Evolutionary conservation across 345 rosid species (phyloP).

Genomic region (Gossypium mustelinum): DNA sequence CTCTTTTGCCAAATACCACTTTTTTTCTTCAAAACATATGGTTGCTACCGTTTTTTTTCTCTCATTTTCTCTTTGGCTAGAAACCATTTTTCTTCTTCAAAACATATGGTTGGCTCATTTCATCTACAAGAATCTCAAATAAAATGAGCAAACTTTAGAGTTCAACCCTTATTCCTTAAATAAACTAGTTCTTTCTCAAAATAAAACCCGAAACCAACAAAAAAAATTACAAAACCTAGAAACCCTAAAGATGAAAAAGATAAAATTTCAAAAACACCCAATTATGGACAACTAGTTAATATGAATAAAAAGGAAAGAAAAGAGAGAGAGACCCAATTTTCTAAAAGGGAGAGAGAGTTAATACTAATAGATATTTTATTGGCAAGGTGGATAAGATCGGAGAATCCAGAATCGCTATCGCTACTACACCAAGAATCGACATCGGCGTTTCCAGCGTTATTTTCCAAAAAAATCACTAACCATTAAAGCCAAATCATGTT

Average conservation of each 20-base stretch:
- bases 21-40: too few species aligned
- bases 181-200: neutral
- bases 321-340: too few species aligned
- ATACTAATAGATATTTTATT: slow-evolving; percentile 59
- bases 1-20: too few species aligned
- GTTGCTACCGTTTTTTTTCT: too few species aligned
- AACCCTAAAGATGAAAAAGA: neutral
- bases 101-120: too few species aligned
- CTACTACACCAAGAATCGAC: slow-evolving; percentile 69
- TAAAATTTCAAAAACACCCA: neutral
- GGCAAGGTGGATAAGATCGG: slow-evolving; percentile 67
- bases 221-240: neutral
- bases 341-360: neutral
- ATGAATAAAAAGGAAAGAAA: neutral
- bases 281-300: neutral
- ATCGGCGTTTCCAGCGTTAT: slow-evolving; percentile 46
- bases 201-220: neutral
- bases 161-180: neutral
- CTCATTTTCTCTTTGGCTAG: too few species aligned
- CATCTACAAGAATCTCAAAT: too few species aligned
- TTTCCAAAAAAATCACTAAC: slow-evolving; percentile 77
- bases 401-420: slow-evolving; percentile 69
- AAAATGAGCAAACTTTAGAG: neutral
- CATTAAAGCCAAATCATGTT: slow-evolving; percentile 79
- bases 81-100: too few species aligned